These are phyloP conservation scores for Curvularia spicifera DNA, from an alignment of 2,329 filamentous ascomycete genomes.

Conservation along the genomic window DNA sequence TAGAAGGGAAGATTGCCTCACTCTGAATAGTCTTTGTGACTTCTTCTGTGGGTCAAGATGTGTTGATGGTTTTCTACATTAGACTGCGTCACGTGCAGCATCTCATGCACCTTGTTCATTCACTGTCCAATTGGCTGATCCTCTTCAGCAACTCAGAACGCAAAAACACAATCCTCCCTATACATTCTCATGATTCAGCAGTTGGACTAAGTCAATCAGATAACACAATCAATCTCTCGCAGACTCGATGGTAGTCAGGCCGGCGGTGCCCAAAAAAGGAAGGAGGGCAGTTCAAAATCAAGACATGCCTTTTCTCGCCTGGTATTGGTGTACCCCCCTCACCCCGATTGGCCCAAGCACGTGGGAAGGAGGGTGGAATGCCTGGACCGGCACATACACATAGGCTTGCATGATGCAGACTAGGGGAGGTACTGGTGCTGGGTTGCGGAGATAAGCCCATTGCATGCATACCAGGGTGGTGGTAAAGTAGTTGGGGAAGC, in stretches of 20 bases:
- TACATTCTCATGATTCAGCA: background rate
- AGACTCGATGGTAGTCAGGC: background rate
- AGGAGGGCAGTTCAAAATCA: background rate
- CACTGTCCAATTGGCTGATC: background rate
- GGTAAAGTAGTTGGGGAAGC: background rate
- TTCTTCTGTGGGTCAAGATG: background rate
- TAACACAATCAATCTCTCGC: background rate
- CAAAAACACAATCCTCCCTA: background rate
- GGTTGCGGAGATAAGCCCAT: slow-evolving; percentile 5
- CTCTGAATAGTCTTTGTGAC: background rate
- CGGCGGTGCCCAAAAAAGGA: background rate
- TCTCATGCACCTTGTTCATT: background rate
- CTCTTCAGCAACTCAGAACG: too few species aligned
- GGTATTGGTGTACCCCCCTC: background rate
- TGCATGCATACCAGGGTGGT: background rate
- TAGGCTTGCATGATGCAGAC: background rate
- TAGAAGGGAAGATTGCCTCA: background rate
- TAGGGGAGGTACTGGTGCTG: background rate
- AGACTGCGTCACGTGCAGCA: background rate
- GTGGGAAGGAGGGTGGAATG: background rate
- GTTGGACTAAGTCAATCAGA: background rate
- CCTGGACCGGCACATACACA: background rate
- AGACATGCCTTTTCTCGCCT: background rate
- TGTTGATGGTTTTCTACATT: background rate
- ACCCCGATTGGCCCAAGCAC: background rate